Base-by-base conservation (phyloP, 2,329 filamentous ascomycete species). In the Gaeumannomyces sp. region DNA sequence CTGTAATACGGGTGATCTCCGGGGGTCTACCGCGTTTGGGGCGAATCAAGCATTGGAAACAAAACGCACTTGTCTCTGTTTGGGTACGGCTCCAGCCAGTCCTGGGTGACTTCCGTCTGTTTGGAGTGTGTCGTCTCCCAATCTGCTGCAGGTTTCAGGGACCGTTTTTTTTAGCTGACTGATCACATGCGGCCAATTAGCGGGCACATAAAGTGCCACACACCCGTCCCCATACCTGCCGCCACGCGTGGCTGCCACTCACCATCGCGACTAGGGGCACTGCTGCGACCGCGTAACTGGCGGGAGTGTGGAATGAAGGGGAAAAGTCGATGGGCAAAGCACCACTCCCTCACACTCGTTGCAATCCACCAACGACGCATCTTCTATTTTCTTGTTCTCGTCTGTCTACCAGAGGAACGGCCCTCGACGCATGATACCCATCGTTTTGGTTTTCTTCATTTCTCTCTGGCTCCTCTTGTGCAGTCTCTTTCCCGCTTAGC, bases 181-280 rank as follows among this genome's bases (percentile, higher is more conserved):
- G 4, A 16, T 31, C 5, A 6, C 35, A 22, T 13, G 27, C 11
- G n/a, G 29, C 61, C 61, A 63, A 63, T 63, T 50, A 63, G n/a
- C 22, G 4, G 10, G 11, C 50, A 13, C 22, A 27, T 19, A 22
- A 25, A 22, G 59, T 31, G 59, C 59, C 59, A 60, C 59, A 60
- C 28, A 13, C 28, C 27, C 28, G 4, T 11, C 22, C 31, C 59
- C 61, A 58, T 27, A 53, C 45, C 61, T n/a, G 61, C 27, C 59
- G 59, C 59, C 59, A 60, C 59, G 59, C 59, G 59, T 60, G 59
- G 59, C 59, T 60, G 71, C 74, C 73, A 75, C 71, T 73, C 72
- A 70, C 69, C 66, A 70, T 73, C 71, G 73, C 73, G 72, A 75
- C 72, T 73, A 68, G 74, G 72, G 70, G 66, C 65, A 28, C 14